phyloP scores from a whole-genome alignment of 2,329 filamentous ascomycete species.

The Ophiostoma angusticollis region DNA sequence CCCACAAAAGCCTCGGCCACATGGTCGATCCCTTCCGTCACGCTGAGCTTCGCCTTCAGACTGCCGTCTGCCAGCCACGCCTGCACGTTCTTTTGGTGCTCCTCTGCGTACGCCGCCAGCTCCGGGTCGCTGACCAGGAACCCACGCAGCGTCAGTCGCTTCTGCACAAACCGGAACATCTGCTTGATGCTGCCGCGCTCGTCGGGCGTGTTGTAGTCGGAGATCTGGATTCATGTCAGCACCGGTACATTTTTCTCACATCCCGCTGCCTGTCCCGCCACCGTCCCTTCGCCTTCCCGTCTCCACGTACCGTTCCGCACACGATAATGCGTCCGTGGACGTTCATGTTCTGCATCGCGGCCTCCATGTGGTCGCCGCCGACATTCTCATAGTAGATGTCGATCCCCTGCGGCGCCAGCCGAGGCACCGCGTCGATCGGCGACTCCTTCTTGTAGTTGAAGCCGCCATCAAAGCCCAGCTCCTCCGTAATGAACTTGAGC shows the following conservation, averaged over 20 bases:
- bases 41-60: slow-evolving; percentile 55
- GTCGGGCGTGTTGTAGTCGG: slow-evolving; percentile 53
- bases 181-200: slow-evolving; percentile 56
- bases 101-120: slow-evolving; percentile 52
- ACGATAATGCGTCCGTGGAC: slow-evolving; percentile 50
- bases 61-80: slow-evolving; percentile 65
- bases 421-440: slow-evolving; percentile 50
- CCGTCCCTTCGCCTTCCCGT: background rate
- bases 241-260: no score
- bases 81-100: slow-evolving; percentile 64
- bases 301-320: slow-evolving; percentile 43
- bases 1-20: slow-evolving; percentile 60
- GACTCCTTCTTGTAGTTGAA: slow-evolving; percentile 87
- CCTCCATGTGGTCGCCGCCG: slow-evolving; percentile 39
- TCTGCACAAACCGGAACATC: slow-evolving; percentile 49
- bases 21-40: slow-evolving; percentile 67
- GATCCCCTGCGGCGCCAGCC: slow-evolving; percentile 63
- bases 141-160: slow-evolving; percentile 58
- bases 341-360: slow-evolving; percentile 37
- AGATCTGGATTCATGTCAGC: slow-evolving; percentile 36
- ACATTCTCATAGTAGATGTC: slow-evolving; percentile 53
- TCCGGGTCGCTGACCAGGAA: slow-evolving; percentile 59
- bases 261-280: no score
- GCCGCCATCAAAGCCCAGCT: slow-evolving; percentile 43
- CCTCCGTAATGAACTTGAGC: slow-evolving; percentile 47